Evolutionary conservation across 768 basidiomycete genomes (phyloP).

Genomic region (Agrocybe praecox): DNA sequence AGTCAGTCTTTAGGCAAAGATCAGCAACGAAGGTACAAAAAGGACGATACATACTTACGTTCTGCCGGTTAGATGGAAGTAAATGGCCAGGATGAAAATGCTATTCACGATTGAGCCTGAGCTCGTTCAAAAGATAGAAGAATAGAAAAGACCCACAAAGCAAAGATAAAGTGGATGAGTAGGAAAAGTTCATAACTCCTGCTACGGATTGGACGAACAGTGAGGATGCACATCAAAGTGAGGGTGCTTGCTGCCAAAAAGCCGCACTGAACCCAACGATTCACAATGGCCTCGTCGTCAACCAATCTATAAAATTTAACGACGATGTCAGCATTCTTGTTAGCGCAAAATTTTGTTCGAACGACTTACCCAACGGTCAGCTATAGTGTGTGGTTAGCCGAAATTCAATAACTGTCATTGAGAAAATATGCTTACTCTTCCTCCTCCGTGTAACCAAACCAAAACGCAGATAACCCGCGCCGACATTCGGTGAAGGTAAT

Average conservation of each 20-base stretch:
- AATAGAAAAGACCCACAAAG: constrained; percentile 26
- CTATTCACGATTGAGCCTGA: constrained; percentile 18
- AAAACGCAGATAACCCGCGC: constrained; percentile 50
- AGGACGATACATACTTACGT: constrained; percentile 23
- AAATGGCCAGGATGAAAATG: constrained; percentile 39
- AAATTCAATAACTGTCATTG: not conserved
- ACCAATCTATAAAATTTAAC: constrained; percentile 9
- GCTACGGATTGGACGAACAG: constrained; percentile 49
- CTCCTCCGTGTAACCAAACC: constrained; percentile 49
- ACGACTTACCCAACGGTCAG: constrained; percentile 19
- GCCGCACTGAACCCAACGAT: constrained; percentile 36
- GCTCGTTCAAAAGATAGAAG: not conserved
- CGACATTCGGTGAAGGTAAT: constrained; percentile 47
- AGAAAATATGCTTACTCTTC: constrained; percentile 33
- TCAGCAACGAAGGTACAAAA: not conserved
- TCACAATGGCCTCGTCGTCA: constrained; percentile 17
- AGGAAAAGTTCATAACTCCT: constrained; percentile 56
- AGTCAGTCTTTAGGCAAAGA: constrained; percentile 24
- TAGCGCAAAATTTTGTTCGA: not conserved
- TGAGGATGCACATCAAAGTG: constrained; percentile 45
- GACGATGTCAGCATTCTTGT: not conserved
- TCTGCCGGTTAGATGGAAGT: constrained; percentile 37
- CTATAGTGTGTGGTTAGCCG: not conserved
- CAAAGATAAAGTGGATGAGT: constrained; percentile 45
- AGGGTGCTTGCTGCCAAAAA: constrained; percentile 40